Conservation (phyloP, 2,329 filamentous ascomycete genomes). For the Aspergillus sp. region DNA sequence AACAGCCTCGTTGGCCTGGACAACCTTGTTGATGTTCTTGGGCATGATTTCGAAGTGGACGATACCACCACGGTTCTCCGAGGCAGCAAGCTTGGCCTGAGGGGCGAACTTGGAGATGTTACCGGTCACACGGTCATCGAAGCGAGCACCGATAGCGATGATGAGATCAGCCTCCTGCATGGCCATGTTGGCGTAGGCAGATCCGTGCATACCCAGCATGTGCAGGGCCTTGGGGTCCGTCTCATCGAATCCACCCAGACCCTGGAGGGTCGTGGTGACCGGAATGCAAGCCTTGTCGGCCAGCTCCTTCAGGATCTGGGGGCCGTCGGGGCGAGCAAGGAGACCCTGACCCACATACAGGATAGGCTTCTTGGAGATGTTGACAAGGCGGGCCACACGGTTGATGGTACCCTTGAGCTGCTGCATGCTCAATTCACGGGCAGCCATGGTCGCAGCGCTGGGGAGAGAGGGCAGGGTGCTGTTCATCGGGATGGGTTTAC, state of each 20-base stretch:
- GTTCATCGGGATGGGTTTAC: constrained; percentile 79
- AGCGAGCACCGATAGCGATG: constrained; percentile 88
- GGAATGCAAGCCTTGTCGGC: constrained; percentile 88
- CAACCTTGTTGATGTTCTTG: constrained; percentile 99
- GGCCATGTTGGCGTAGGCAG: constrained; percentile 95
- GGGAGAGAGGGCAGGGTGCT: constrained; percentile 74
- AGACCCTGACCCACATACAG: constrained; percentile 95
- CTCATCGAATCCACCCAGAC: constrained; percentile 89
- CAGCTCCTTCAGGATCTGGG: constrained; percentile 78
- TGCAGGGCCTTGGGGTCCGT: constrained; percentile 90
- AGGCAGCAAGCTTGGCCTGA: constrained; percentile 78
- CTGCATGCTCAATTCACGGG: constrained; percentile 69
- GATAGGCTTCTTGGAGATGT: constrained; percentile 87
- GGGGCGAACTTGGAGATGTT: constrained; percentile 86
- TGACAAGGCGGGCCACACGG: constrained; percentile 79
- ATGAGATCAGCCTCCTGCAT: constrained; percentile 97
- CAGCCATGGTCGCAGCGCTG: constrained; percentile 81
- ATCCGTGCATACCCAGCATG: constrained; percentile 99
- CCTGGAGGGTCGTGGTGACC: constrained; percentile 93
- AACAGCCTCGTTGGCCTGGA: constrained; percentile 92
- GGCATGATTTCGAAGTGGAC: constrained; percentile 98
- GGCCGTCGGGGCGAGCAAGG: constrained; percentile 75
- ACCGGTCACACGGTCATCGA: constrained; percentile 91
- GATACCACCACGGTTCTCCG: constrained; percentile 86
- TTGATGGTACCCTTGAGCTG: constrained; percentile 73